Base-by-base conservation (phyloP, 768 basidiomycete species). In the Amanita molliuscula region DNA sequence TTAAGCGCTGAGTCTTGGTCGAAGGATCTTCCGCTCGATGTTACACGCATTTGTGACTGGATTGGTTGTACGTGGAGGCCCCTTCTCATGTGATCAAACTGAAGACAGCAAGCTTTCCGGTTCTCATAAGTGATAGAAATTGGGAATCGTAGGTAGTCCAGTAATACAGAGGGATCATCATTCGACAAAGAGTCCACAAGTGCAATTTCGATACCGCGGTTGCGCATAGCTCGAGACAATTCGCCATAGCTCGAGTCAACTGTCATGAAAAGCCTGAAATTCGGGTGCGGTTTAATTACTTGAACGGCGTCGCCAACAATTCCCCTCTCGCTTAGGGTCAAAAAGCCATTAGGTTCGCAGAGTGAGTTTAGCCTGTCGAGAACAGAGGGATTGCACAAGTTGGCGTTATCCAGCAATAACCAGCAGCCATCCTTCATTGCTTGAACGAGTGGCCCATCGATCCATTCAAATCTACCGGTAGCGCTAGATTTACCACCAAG, bases 141-240 rank as follows among this genome's bases (percentile, higher is more conserved):
- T 31, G 56, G 33, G 25, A 51, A 56, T 25, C 81, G 73, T 28
- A 66, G 53, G 58, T 75, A 65, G 49, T 79, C 73, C 13, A 66
- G 63, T 13, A 82, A 51, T 21, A 76, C 70, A 26, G 47, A 48
- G 7, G 28, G n/a, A 55, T 85, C 84, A 51, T 81, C 77, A 9
- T 66, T 55, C 11, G 61, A 58, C 43, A 66, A 62, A 16, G 51
- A 47, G 4, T 60, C 45, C 8, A 73, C 48, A 48, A 92, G 58
- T 25, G 76, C 74, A 42, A 97, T 75, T 65, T 99, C 96, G 31
- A 96, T 71, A 15, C 95, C 95, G 50, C 96, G 81, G 66, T 99
- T 99, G 21, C 96, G 85, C 96, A 99, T 99, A 2, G 96, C 96
- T 33, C 96, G 77, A 1, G 96, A 98, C 9, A 98, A 70, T 65